phyloP scores from a whole-genome alignment of 2,329 filamentous ascomycete genomes.

The Geosmithia flava region DNA sequence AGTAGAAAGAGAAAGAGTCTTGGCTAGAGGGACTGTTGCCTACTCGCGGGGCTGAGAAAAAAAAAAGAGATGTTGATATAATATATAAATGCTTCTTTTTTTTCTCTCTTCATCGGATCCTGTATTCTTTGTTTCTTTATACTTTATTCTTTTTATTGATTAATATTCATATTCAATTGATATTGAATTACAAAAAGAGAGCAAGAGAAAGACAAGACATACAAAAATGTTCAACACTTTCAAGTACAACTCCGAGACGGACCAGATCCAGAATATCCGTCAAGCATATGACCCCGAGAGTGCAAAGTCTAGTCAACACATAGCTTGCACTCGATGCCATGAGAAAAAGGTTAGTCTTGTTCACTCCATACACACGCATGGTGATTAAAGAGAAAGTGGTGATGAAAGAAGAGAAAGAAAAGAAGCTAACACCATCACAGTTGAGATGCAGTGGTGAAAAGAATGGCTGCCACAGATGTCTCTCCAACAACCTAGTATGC shows the following conservation, averaged over 20 bases:
- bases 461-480: constrained; percentile 21
- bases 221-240: constrained; percentile 21
- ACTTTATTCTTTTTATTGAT: no score
- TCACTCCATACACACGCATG: no score
- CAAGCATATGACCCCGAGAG: constrained; percentile 22
- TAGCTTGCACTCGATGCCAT: constrained; percentile 24
- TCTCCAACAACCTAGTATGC: constrained; percentile 15
- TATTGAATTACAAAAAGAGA: no score
- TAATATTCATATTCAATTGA: no score
- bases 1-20: no score
- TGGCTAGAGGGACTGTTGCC: no score
- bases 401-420: neutral
- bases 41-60: no score
- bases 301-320: constrained; percentile 23
- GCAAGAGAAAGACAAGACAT: no score
- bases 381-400: no score
- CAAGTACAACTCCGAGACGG: constrained; percentile 24
- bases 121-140: no score
- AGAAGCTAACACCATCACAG: constrained; percentile 7
- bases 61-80: no score
- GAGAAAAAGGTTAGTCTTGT: constrained; percentile 20
- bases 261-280: constrained; percentile 22
- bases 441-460: constrained; percentile 24
- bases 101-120: neutral
- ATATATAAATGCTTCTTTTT: no score